phyloP scores from a whole-genome alignment of 306 rosid species.

The Senna tora region DNA sequence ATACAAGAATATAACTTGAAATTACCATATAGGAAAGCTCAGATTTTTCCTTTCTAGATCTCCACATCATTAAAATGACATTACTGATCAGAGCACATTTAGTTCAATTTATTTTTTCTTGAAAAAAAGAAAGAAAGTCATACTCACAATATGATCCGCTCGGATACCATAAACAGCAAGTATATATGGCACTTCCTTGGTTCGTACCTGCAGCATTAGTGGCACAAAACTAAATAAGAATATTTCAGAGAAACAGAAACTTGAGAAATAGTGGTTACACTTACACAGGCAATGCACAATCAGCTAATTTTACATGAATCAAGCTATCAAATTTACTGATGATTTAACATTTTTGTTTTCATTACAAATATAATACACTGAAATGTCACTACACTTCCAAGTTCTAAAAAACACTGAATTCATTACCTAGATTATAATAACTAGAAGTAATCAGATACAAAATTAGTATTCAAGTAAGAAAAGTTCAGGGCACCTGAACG shows the following conservation, averaged over 20 bases:
- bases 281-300: background rate
- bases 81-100: background rate
- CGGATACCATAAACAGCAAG: constrained; percentile 73
- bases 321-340: background rate
- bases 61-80: background rate
- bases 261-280: constrained; percentile 6
- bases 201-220: constrained; percentile 51
- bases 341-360: background rate
- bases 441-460: background rate
- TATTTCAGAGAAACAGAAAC: background rate
- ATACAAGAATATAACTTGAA: constrained; percentile 46
- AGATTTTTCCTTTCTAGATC: constrained; percentile 2
- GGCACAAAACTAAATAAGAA: background rate
- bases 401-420: background rate
- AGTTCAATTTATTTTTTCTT: background rate
- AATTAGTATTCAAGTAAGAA: background rate
- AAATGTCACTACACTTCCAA: background rate
- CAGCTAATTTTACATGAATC: constrained; percentile 1
- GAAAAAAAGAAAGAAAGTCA: background rate
- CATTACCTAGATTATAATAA: background rate
- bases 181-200: constrained; percentile 41
- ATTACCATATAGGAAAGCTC: constrained; percentile 40
- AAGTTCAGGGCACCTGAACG: background rate
- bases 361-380: background rate
- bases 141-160: constrained; percentile 79